These are phyloP conservation scores for Leccinum aurantiacum DNA, from an alignment of 768 basidiomycete species.

Conservation along the genomic window DNA sequence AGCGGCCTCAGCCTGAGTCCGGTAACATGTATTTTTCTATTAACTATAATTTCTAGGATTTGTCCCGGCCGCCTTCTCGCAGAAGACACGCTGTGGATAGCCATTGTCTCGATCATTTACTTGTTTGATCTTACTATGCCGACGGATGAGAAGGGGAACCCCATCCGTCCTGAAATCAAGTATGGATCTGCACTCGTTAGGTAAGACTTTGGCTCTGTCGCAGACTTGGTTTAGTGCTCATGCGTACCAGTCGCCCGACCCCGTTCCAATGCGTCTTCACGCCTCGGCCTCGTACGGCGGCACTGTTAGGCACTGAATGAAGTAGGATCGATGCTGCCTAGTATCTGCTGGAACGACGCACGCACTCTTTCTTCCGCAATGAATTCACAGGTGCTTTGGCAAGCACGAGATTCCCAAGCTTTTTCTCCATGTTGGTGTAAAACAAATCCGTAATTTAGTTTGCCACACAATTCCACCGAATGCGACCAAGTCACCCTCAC, in stretches of 20 bases:
- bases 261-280: slow-evolving; percentile 4
- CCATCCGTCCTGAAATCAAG: neutral
- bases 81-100: slow-evolving; percentile 7
- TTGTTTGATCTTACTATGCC: slow-evolving; percentile 6
- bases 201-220: neutral
- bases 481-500: neutral
- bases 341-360: neutral
- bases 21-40: neutral
- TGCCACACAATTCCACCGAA: neutral
- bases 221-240: neutral
- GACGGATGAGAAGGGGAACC: neutral
- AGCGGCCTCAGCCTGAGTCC: neutral
- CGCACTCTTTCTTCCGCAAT: neutral
- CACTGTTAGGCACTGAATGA: neutral
- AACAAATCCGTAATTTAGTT: neutral
- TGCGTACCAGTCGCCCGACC: neutral
- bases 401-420: too few relatives aligned
- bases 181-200: slow-evolving; percentile 2
- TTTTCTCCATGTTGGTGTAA: neutral
- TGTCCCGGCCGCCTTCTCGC: slow-evolving; percentile 7
- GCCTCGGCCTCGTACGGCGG: neutral
- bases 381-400: neutral
- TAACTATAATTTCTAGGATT: neutral
- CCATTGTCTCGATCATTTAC: neutral
- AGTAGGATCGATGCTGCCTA: neutral